Base-by-base conservation (phyloP, 2,329 filamentous ascomycete species). In the Fusarium azukiicola region DNA sequence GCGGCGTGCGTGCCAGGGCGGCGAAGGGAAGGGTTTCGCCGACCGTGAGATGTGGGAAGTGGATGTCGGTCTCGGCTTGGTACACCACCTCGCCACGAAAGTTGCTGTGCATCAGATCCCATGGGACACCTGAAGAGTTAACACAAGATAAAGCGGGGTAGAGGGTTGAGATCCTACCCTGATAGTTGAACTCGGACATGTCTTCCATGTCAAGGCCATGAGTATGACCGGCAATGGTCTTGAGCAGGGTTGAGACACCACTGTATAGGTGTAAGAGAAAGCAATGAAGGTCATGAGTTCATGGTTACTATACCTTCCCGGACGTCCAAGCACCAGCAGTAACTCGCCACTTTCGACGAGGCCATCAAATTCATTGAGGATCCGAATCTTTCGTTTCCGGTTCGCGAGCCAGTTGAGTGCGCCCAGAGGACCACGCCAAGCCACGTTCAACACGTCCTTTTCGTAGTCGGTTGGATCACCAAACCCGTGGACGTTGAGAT, bases 61-160 rank as follows among this genome's bases (percentile, higher is more conserved):
- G 75, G 19, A 75, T 73, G 40, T 75, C 75, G 3, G 71, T 78
- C 27, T 78, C 76, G 14, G 76, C 76, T 63, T 74, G 74, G 44
- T 78, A 78, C 27, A 77, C 70, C 14, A 77, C 69, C 44, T 78
- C 76, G 27, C 76, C 76, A 17, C 74, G 69, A 23, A 76, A 78
- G 50, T 71, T 64, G 17, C 69, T 40, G 49, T 78, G 76, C 76
- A 78, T 78, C 21, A 69, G 23, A 5, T 74, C 44, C 74, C 74
- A 78, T 6, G 76, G 72, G 36, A 77, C 61, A 10, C 76, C 76
- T 74, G 27, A 27, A 16, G 6, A 8, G 17, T 32, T 21, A 76
- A 71, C 46, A 64, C 17, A 9, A 49, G 21, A 10, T 36, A 36
- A 19, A 14, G 8, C 11, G 6, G 9, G 5, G 9, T 66, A 8